A percentile compares a stretch with the other conserved stretches of the same genome.
phyloP scores from a whole-genome alignment of 129 eudicot species.

The Lactuca saligna region DNA sequence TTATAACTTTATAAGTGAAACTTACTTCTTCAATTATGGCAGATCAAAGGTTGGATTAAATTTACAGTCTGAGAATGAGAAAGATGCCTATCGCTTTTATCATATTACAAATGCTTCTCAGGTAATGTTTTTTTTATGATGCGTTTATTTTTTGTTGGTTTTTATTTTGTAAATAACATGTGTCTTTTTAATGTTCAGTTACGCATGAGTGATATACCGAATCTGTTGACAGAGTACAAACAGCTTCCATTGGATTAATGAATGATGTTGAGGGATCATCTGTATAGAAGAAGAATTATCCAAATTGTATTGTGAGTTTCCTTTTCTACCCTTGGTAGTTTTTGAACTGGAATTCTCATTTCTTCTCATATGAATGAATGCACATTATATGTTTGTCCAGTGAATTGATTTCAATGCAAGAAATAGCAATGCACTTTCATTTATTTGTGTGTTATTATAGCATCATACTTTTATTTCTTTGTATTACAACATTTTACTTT shows the following conservation, averaged over 20 bases:
- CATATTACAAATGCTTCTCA: slow-evolving; percentile 71
- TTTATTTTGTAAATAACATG: neutral
- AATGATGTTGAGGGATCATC: neutral
- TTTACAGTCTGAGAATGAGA: slow-evolving; percentile 41
- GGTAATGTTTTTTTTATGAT: slow-evolving; percentile 32
- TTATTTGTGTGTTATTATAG: too few relatives aligned
- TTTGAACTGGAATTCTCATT: neutral
- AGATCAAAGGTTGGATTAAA: slow-evolving; percentile 51
- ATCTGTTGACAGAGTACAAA: slow-evolving; percentile 67
- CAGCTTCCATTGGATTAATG: slow-evolving; percentile 47
- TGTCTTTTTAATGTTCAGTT: slow-evolving; percentile 41
- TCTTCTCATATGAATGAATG: neutral
- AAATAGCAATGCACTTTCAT: neutral
- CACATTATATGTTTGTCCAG: neutral
- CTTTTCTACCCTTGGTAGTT: slow-evolving; percentile 6
- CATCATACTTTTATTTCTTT: too few relatives aligned
- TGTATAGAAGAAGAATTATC: slow-evolving; percentile 15
- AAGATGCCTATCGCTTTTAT: slow-evolving; percentile 52
- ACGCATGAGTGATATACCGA: slow-evolving; percentile 77
- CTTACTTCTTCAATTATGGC: slow-evolving; percentile 26
- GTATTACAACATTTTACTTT: too few relatives aligned
- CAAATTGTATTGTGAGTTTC: slow-evolving; percentile 19
- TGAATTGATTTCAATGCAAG: neutral
- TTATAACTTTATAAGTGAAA: slow-evolving; percentile 3
- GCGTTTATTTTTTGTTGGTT: neutral